Evolutionary conservation across 139 green algal genomes (phyloP).

Genomic region (Micromonas commoda): DNA sequence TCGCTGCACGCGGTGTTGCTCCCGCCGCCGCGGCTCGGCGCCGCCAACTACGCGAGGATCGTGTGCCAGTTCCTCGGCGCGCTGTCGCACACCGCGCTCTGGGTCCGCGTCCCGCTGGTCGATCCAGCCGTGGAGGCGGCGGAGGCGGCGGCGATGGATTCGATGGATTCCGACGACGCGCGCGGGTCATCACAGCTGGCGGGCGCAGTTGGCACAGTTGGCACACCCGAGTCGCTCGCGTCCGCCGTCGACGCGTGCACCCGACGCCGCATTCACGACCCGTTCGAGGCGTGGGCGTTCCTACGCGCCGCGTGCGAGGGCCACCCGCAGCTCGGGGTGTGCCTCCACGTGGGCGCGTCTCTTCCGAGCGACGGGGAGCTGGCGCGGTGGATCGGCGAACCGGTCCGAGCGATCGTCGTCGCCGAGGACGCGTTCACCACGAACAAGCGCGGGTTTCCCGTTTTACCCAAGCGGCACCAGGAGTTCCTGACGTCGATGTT

Average conservation of each 20-base stretch:
- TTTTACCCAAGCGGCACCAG: slow-evolving; percentile 72
- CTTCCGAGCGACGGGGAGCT: slow-evolving; percentile 38
- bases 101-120: background rate
- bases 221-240: slow-evolving; percentile 5
- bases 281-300: slow-evolving; percentile 67
- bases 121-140: slow-evolving; percentile 13
- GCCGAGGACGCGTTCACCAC: slow-evolving; percentile 62
- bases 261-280: slow-evolving; percentile 33
- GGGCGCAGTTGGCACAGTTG: too few species aligned
- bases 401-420: slow-evolving; percentile 74
- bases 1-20: slow-evolving; percentile 79
- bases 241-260: slow-evolving; percentile 23
- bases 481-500: slow-evolving; percentile 62
- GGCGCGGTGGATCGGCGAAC: slow-evolving; percentile 67
- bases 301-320: slow-evolving; percentile 65
- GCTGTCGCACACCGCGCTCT: slow-evolving; percentile 32
- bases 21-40: slow-evolving; percentile 35
- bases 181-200: background rate
- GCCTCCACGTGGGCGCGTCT: slow-evolving; percentile 53
- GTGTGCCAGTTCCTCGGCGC: slow-evolving; percentile 61
- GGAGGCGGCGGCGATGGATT: slow-evolving; percentile 30
- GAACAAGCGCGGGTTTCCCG: slow-evolving; percentile 81
- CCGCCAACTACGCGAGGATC: slow-evolving; percentile 63
- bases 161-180: background rate
- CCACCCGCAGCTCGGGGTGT: slow-evolving; percentile 58